Conservation (phyloP, 2,329 filamentous ascomycete genomes). For the Cadophora gregata region DNA sequence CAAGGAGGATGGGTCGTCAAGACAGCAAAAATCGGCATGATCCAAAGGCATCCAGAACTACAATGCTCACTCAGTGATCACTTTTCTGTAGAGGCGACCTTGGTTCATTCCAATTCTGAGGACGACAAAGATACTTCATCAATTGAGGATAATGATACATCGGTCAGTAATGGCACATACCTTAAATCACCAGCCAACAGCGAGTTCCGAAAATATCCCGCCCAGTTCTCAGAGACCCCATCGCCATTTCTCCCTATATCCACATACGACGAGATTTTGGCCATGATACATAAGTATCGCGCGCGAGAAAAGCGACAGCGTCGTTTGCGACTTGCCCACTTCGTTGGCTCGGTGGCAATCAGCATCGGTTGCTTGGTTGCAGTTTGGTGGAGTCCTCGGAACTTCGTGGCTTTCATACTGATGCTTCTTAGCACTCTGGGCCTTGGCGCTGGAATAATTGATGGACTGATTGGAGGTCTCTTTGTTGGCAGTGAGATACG, state of each 20-base stretch:
- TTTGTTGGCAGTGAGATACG: conserved; percentile 87
- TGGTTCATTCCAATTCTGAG: conserved; percentile 48
- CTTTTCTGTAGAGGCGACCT: conserved; percentile 85
- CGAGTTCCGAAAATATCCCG: conserved; percentile 31
- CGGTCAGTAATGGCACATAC: conserved; percentile 38
- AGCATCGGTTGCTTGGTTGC: conserved; percentile 78
- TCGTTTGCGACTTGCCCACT: conserved; percentile 75
- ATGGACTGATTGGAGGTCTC: conserved; percentile 84
- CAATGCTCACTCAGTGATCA: conserved; percentile 92
- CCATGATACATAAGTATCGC: conserved; percentile 71
- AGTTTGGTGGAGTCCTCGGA: conserved; percentile 83
- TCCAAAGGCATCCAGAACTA: conserved; percentile 78
- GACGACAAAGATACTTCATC: conserved; percentile 27
- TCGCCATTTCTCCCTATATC: conserved; percentile 49
- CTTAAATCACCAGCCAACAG: conserved; percentile 37
- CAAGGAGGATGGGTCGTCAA: conserved; percentile 69
- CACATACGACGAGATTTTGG: conserved; percentile 75
- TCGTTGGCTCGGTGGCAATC: conserved; percentile 68
- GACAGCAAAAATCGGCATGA: conserved; percentile 77
- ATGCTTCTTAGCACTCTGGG: conserved; percentile 80
- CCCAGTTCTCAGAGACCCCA: conserved; percentile 34
- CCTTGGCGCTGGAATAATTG: conserved; percentile 76
- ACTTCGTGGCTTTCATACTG: conserved; percentile 81
- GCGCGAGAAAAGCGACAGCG: conserved; percentile 75
- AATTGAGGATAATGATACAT: conserved; percentile 32